Evolutionary conservation across 768 basidiomycete species (phyloP), one percentile per base, ranked within the genome.

Genomic region (Russula lepida): DNA sequence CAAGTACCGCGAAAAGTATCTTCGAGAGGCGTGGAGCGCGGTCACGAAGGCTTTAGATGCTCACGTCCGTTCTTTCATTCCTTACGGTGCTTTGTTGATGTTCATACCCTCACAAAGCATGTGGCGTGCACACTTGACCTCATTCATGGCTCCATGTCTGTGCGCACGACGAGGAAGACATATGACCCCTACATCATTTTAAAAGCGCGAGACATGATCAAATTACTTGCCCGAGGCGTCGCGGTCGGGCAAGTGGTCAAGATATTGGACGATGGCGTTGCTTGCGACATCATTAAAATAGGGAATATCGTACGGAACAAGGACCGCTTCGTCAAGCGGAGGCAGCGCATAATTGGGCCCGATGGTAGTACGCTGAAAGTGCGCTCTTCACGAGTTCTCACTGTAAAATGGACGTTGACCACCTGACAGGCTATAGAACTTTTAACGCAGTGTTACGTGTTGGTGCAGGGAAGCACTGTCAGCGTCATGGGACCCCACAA

Each of bases 231-330:
- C 27, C 84, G 97, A 71, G 92, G 92, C 43, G 95, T 99, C 28
- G 80, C 90, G 17, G 72, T 94, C 53, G 83, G 77, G 6, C 89
- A 95, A 71, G 95, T 93, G 0, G 81, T 89, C 56, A 94, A 94
- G 72, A 85, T 98, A 47, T 75, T 99, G 57, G 87, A 97, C 60
- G 97, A 99, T 71, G 81, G 81, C 50, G 79, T 89, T 23, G 90
- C 93, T 2, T 97, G 93, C 72, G 97, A 99, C 72, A 95, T 99
- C 65, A 98, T 99, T 71, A 98, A 98, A 75, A 98, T 98, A 63
- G 95, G 97, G 17, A 95, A 81, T 68, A 71, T 95, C 55, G 90
- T 98, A 19, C 78, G 93, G 67, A 98, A 98, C 73, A 98, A 95
- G 72, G 97, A 98, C 64, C 78, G 95, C 33, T 98, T 95, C 69